A percentile compares a stretch with the other conserved stretches of the same genome.
Evolutionary conservation across 805 yeast species (phyloP).

Genomic region (Myxozyma neotropica): DNA sequence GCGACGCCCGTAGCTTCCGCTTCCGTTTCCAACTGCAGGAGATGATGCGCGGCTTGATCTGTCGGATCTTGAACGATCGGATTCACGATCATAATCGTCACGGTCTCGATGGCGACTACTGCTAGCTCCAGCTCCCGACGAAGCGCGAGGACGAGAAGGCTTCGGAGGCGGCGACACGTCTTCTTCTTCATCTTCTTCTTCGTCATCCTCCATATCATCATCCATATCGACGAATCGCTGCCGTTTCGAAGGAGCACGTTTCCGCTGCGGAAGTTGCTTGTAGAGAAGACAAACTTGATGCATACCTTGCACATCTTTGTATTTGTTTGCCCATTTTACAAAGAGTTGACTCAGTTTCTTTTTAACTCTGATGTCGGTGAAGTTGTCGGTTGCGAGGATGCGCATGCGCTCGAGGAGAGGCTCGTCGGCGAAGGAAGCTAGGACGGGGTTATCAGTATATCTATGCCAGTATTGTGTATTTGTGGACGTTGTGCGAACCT

Average conservation of each 20-base stretch:
- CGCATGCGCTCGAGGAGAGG: slow-evolving; percentile 66
- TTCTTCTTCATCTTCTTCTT: slow-evolving; percentile 22
- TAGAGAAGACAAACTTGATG: slow-evolving; percentile 53
- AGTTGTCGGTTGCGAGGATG: slow-evolving; percentile 50
- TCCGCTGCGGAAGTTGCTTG: slow-evolving; percentile 48
- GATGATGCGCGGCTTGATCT: background rate
- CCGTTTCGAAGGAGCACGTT: slow-evolving; percentile 36
- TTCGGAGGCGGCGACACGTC: slow-evolving; percentile 21
- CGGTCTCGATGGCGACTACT: background rate
- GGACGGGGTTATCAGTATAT: background rate
- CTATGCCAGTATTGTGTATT: background rate
- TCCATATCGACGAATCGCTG: slow-evolving; percentile 29
- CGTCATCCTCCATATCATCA: slow-evolving; percentile 30
- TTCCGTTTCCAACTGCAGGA: background rate
- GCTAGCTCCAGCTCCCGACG: slow-evolving; percentile 1
- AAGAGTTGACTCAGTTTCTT: slow-evolving; percentile 56
- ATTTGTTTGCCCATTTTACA: slow-evolving; percentile 66
- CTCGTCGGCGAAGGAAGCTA: slow-evolving; percentile 50
- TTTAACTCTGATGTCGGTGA: slow-evolving; percentile 50
- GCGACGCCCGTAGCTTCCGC: background rate
- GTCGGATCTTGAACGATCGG: background rate
- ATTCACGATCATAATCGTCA: background rate
- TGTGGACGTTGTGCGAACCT: slow-evolving; percentile 25
- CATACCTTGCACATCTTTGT: slow-evolving; percentile 53
- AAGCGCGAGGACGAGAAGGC: slow-evolving; percentile 27